Percentiles rank a stretch among this genome's conserved stretches.
These are phyloP conservation scores for Oryza brachyantha DNA, from an alignment of 176 grass and related monocot species.

Conservation along the genomic window DNA sequence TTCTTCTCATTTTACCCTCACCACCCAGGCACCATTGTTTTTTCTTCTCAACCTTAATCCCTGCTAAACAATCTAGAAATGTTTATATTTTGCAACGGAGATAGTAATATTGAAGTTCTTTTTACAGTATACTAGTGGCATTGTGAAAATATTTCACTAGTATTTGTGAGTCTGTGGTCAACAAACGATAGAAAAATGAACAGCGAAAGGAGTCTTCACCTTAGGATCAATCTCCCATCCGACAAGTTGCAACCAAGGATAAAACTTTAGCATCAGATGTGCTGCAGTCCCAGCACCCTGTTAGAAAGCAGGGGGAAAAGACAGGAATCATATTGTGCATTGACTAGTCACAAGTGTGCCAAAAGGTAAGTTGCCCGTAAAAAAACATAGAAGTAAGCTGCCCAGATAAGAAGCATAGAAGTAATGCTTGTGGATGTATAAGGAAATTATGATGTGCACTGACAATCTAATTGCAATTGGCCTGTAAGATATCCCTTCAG, in stretches of 20 bases:
- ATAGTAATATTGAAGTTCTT: neutral
- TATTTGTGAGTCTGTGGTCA: neutral
- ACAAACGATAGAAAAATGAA: neutral
- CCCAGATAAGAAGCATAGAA: neutral
- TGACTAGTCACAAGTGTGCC: neutral
- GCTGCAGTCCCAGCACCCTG: constrained; percentile 81
- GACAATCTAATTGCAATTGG: neutral
- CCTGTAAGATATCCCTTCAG: neutral
- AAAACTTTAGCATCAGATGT: constrained; percentile 74
- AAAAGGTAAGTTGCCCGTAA: neutral
- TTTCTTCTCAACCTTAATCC: no score
- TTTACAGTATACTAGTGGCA: neutral
- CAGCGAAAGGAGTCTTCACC: constrained; percentile 31
- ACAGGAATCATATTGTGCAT: neutral
- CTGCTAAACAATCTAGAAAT: no score
- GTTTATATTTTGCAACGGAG: no score
- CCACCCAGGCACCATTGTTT: no score
- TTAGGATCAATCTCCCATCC: constrained; percentile 96
- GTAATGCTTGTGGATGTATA: neutral
- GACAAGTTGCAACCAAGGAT: constrained; percentile 68
- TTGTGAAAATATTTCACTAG: neutral
- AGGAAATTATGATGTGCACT: neutral
- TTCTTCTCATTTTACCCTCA: no score
- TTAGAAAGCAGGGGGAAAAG: constrained; percentile 27
- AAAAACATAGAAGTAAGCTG: neutral